phyloP scores from a whole-genome alignment of 331 rosid genomes.

The Malus hybrid region DNA sequence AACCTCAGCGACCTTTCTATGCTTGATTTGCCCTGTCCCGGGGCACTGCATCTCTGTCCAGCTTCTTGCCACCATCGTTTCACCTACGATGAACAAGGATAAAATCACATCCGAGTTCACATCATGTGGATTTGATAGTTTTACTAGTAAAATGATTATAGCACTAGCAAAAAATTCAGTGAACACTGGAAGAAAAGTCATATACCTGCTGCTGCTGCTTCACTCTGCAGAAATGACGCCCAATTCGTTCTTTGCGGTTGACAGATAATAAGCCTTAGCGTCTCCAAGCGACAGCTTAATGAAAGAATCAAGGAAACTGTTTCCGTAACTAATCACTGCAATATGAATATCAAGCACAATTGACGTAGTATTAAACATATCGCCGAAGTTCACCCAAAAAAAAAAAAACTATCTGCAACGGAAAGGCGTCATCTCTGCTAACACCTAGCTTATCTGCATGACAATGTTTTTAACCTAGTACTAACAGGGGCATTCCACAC shows the following conservation, averaged over 20 bases:
- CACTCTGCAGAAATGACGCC: conserved; percentile 88
- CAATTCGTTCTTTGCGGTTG: conserved; percentile 88
- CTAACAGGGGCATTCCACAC: not conserved
- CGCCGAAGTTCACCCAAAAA: not conserved
- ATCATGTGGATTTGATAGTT: not conserved
- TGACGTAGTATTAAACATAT: not conserved
- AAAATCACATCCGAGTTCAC: conserved; percentile 18
- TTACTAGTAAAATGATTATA: not conserved
- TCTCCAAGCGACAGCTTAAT: conserved; percentile 87
- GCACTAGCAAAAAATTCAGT: not conserved
- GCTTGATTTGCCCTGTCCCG: conserved; percentile 74
- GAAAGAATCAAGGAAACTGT: conserved; percentile 19
- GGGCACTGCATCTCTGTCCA: conserved; percentile 99
- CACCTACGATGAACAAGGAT: conserved; percentile 38
- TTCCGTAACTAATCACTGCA: not conserved
- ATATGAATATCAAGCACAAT: no score
- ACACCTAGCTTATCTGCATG: not conserved
- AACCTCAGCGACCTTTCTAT: conserved; percentile 82
- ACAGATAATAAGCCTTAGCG: conserved; percentile 74
- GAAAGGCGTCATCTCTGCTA: not conserved
- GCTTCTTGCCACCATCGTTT: conserved; percentile 73
- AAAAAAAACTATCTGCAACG: not conserved
- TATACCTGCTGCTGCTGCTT: conserved; percentile 52
- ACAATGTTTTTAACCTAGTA: not conserved
- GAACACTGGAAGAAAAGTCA: not conserved